Base-by-base conservation (phyloP, 2,329 filamentous ascomycete species). In the Trichoderma citrinoviride region DNA sequence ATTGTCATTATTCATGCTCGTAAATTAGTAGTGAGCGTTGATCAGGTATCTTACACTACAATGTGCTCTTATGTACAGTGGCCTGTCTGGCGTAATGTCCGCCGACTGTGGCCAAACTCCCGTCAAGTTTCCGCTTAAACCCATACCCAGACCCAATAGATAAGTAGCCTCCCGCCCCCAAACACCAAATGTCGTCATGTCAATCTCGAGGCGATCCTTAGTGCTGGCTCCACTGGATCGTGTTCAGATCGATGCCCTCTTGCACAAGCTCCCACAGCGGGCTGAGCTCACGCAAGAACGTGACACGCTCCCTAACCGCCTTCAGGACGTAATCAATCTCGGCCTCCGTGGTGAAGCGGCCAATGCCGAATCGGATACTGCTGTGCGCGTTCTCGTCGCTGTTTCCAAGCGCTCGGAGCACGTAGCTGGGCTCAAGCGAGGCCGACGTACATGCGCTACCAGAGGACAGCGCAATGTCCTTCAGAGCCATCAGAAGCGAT, bases 261-360 rank as follows among this genome's bases (percentile, higher is more conserved):
- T 99, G 95, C 14, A 99, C 95, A 69, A 99, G 80, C 79, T 99
- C 95, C 95, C 95, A 99, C 65, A 99, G 81, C 44, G 95, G 95
- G 76, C 93, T 97, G 70, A 99, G 82, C 80, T 99, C 95, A 72
- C 95, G 87, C 73, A 99, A 82, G 83, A 98, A 98, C 17, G 87
- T 90, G 49, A 99, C 95, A 60, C 95, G 87, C 75, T 96, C 92
- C 76, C 86, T 86, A 0, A 99, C 95, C 0, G 95, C 94, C 80
- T 97, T 95, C 65, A 99, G 82, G 12, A 99, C 95, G 74, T 99
- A 99, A 77, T 99, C 94, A 67, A 99, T 96, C 82, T 99, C 95
- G 29, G 83, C 85, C 73, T 97, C 92, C 0, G 95, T 97, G 3
- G 95, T 99, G 80, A 98, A 99, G 7, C 95, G 90, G 33, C 95